Percentiles rank a stretch among this genome's conserved stretches.
Evolutionary conservation across 805 yeast genomes (phyloP).

Genomic region (Blastobotrys parvus): DNA sequence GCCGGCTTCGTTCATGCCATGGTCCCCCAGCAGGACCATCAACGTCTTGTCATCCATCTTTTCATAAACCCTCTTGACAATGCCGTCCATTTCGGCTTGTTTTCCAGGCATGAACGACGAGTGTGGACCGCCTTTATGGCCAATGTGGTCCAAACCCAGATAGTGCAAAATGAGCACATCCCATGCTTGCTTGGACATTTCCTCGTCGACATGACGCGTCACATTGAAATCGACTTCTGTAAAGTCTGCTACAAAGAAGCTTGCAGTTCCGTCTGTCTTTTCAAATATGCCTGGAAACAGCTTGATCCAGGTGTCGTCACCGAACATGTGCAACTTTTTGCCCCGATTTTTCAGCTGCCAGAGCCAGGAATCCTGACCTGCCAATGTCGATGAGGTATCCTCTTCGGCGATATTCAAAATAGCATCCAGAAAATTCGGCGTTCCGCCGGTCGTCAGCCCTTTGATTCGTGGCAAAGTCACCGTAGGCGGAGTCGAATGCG

Average conservation of each 20-base stretch:
- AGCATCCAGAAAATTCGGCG: slow-evolving; percentile 92
- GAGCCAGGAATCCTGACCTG: slow-evolving; percentile 81
- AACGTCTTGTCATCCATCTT: slow-evolving; percentile 42
- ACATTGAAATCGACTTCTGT: slow-evolving; percentile 92
- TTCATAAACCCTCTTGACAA: slow-evolving; percentile 47
- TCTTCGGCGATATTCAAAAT: slow-evolving; percentile 89
- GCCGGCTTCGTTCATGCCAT: slow-evolving; percentile 93
- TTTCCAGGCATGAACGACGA: slow-evolving; percentile 75
- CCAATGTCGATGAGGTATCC: slow-evolving; percentile 60
- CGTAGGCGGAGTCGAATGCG: slow-evolving; percentile 90
- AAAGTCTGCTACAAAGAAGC: slow-evolving; percentile 91
- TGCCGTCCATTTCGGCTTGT: slow-evolving; percentile 76
- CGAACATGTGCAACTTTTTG: slow-evolving; percentile 68
- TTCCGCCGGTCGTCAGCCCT: slow-evolving; percentile 89
- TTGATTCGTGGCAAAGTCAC: slow-evolving; percentile 91
- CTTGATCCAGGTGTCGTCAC: slow-evolving; percentile 97
- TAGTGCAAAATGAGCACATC: slow-evolving; percentile 84
- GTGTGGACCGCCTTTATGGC: slow-evolving; percentile 90
- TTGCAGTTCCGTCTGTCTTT: slow-evolving; percentile 75
- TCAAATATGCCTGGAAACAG: slow-evolving; percentile 67
- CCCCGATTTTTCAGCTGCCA: slow-evolving; percentile 44
- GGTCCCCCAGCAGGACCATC: slow-evolving; percentile 80
- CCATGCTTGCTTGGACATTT: slow-evolving; percentile 51
- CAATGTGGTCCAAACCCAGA: slow-evolving; percentile 92
- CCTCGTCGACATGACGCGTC: slow-evolving; percentile 69